phyloP scores from a whole-genome alignment of 495 filamentous ascomycete genomes.

The Annulohypoxylon maeteangense region DNA sequence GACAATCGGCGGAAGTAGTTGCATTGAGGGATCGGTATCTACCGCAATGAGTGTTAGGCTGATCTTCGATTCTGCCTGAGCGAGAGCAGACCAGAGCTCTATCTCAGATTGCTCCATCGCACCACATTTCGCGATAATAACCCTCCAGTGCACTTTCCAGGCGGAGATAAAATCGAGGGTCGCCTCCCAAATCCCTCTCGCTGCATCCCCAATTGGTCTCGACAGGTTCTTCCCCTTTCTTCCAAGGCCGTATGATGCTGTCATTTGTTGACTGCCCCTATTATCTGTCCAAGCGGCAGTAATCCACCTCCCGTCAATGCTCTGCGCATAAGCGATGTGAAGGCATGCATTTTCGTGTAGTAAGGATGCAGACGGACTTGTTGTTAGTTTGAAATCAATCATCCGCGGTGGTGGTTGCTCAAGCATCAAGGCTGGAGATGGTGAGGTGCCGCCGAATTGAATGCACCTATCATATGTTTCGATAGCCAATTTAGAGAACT shows the following conservation, averaged over 20 bases:
- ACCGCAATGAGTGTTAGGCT: conserved; percentile 72
- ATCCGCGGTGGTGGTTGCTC: conserved; percentile 74
- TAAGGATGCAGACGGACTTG: conserved; percentile 73
- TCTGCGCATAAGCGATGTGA: conserved; percentile 87
- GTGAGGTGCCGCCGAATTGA: conserved; percentile 60
- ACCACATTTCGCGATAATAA: conserved; percentile 79
- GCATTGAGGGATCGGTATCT: conserved; percentile 72
- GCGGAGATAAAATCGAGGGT: conserved; percentile 79
- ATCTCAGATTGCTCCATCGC: conserved; percentile 79
- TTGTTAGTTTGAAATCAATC: conserved; percentile 81
- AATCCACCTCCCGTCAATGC: conserved; percentile 85
- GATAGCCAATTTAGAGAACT: conserved; percentile 75
- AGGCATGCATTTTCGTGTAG: conserved; percentile 86
- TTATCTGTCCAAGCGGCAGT: conserved; percentile 94
- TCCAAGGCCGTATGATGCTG: conserved; percentile 80
- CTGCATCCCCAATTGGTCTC: conserved; percentile 69
- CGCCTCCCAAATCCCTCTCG: conserved; percentile 85
- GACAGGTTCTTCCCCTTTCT: conserved; percentile 67
- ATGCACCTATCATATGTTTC: conserved; percentile 91
- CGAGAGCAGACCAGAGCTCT: conserved; percentile 65
- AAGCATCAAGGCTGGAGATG: conserved; percentile 75
- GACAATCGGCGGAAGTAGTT: conserved; percentile 65
- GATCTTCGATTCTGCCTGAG: conserved; percentile 57
- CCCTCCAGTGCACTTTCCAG: conserved; percentile 79
- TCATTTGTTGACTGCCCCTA: conserved; percentile 77